Evolutionary conservation across 1,284 basidiomycete species (phyloP).

Genomic region (Wolfiporia cocos): DNA sequence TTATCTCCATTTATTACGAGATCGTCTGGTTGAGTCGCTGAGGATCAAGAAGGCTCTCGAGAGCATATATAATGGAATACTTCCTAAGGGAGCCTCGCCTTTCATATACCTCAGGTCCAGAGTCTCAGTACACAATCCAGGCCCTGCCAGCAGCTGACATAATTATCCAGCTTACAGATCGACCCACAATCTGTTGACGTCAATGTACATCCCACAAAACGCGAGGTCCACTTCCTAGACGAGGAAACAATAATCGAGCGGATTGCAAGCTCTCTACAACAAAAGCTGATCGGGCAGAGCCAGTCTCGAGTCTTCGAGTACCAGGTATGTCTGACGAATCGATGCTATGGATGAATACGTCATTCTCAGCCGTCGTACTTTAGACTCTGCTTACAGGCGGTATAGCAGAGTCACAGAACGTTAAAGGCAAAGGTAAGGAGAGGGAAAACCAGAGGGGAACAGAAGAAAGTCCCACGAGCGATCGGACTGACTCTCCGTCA

Average conservation of each 20-base stretch:
- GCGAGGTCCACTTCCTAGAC: constrained; percentile 92
- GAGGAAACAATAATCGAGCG: constrained; percentile 85
- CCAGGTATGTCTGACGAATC: constrained; percentile 46
- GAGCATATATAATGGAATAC: constrained; percentile 74
- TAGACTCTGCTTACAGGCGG: constrained; percentile 62
- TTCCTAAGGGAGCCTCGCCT: constrained; percentile 90
- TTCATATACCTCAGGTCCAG: constrained; percentile 87
- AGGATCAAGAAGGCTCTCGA: constrained; percentile 88
- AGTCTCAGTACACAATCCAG: not conserved
- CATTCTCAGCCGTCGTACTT: not conserved
- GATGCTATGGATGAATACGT: not conserved
- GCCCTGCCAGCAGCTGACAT: not conserved
- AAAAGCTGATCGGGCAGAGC: constrained; percentile 60
- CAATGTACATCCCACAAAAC: constrained; percentile 98
- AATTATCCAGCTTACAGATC: constrained; percentile 60
- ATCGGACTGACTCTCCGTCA: not conserved
- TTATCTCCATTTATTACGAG: constrained; percentile 24
- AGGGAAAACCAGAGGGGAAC: constrained; percentile 12
- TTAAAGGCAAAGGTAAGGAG: constrained; percentile 41
- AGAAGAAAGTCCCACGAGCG: not conserved
- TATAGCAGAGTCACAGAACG: constrained; percentile 33
- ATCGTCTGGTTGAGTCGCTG: constrained; percentile 89
- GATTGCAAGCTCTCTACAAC: constrained; percentile 72
- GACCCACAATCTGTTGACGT: constrained; percentile 90
- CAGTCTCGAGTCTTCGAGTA: constrained; percentile 76